These are phyloP conservation scores for Aquilaria sinensis DNA, from an alignment of 345 rosid species.

Conservation along the genomic window DNA sequence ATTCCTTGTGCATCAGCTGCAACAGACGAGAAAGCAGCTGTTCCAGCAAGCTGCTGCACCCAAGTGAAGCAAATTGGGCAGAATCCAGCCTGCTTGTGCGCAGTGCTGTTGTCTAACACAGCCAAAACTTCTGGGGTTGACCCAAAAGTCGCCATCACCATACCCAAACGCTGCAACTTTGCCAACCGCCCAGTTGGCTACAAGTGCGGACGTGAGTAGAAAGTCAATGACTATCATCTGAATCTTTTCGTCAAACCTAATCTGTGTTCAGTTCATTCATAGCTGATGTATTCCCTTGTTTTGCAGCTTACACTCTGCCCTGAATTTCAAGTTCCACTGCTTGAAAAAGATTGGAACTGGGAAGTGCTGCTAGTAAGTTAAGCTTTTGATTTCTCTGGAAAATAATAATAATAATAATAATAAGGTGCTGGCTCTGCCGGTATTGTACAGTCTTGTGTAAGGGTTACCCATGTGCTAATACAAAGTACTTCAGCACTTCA, in stretches of 20 bases:
- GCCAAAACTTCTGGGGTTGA: slow-evolving; percentile 34
- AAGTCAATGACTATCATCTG: background rate
- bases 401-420: too few species aligned
- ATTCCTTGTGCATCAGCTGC: slow-evolving; percentile 33
- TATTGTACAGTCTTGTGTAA: too few species aligned
- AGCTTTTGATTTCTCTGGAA: too few species aligned
- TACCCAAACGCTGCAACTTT: slow-evolving; percentile 41
- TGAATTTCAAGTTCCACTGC: slow-evolving; percentile 7
- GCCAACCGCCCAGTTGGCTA: slow-evolving; percentile 40
- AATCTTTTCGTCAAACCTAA: background rate
- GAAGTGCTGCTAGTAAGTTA: too few species aligned
- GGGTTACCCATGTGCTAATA: too few species aligned
- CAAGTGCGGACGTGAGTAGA: slow-evolving; percentile 37
- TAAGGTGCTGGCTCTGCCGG: too few species aligned
- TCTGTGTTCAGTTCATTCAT: background rate
- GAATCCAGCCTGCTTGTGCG: slow-evolving; percentile 33
- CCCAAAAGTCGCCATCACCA: slow-evolving; percentile 28
- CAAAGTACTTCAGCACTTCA: too few species aligned
- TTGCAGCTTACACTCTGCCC: slow-evolving; percentile 43
- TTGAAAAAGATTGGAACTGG: too few species aligned
- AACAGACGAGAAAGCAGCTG: slow-evolving; percentile 25
- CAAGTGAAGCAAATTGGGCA: slow-evolving; percentile 30
- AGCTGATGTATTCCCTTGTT: slow-evolving; percentile 1
- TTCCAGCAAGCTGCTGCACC: slow-evolving; percentile 26
- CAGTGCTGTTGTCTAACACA: slow-evolving; percentile 32